Evolutionary conservation across 2,329 filamentous ascomycete species (phyloP).

Genomic region (Penicillium paneum): DNA sequence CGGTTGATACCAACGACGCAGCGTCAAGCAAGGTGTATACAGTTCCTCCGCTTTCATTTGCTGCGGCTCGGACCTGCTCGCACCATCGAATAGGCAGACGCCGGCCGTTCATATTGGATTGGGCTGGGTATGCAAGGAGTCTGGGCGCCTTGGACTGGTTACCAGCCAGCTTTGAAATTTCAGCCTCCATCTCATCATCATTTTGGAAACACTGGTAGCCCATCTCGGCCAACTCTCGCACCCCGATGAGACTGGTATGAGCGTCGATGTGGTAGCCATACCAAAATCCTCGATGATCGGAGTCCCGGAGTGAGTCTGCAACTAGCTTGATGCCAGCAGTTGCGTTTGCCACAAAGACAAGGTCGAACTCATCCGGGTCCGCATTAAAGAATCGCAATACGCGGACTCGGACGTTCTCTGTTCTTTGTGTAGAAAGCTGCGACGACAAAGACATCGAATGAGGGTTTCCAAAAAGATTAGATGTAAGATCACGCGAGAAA

Average conservation of each 20-base stretch:
- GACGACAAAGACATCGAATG: conserved; percentile 83
- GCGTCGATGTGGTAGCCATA: conserved; percentile 81
- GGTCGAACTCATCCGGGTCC: conserved; percentile 74
- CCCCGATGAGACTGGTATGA: conserved; percentile 83
- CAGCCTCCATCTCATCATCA: conserved; percentile 61
- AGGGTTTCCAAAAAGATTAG: conserved; percentile 81
- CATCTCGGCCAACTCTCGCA: conserved; percentile 65
- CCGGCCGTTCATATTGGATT: conserved; percentile 88
- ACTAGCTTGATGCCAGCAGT: conserved; percentile 89
- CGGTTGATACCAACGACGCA: conserved; percentile 74
- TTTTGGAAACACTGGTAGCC: conserved; percentile 63
- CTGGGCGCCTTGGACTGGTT: conserved; percentile 21
- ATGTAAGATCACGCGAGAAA: conserved; percentile 75
- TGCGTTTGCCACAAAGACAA: conserved; percentile 89
- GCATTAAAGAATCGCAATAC: conserved; percentile 76
- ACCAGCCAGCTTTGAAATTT: conserved; percentile 51
- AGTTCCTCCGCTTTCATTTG: conserved; percentile 30
- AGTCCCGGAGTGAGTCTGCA: conserved; percentile 69
- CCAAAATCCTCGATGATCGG: conserved; percentile 64
- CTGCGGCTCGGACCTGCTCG: conserved; percentile 42
- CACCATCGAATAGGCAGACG: conserved; percentile 72
- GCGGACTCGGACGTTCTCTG: conserved; percentile 72
- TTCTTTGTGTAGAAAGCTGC: conserved; percentile 67
- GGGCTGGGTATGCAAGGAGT: conserved; percentile 79
- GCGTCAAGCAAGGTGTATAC: conserved; percentile 76